Evolutionary conservation across 306 rosid genomes (phyloP).

Genomic region (Rosa rugosa): DNA sequence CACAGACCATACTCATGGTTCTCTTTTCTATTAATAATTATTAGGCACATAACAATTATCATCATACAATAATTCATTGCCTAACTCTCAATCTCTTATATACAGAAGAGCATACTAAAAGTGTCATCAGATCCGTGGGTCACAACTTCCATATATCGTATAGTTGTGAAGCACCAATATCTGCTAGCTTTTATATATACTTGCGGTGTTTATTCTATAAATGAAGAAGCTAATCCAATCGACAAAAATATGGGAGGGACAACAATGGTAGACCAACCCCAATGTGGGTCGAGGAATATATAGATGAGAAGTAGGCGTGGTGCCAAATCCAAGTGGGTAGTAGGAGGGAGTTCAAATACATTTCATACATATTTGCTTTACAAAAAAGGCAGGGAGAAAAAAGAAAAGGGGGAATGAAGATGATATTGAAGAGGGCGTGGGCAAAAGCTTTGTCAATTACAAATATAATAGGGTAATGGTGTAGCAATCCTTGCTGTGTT

Average conservation of each 20-base stretch:
- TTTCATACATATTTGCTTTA: slow-evolving; percentile 34
- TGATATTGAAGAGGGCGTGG: slow-evolving; percentile 7
- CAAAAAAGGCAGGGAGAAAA: slow-evolving; percentile 33
- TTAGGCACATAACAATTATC: slow-evolving; percentile 7
- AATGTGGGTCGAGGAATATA: slow-evolving; percentile 20
- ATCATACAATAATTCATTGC: slow-evolving; percentile 4
- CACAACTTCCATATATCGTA: slow-evolving; percentile 35
- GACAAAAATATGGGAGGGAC: slow-evolving; percentile 29
- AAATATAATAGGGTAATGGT: slow-evolving; percentile 32
- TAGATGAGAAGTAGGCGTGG: slow-evolving; percentile 22
- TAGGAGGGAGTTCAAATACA: slow-evolving; percentile 9
- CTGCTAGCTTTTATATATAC: slow-evolving; percentile 29
- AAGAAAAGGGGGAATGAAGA: slow-evolving; percentile 11
- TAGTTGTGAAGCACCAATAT: slow-evolving; percentile 45
- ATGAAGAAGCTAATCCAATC: slow-evolving; percentile 19
- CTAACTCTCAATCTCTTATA: background rate
- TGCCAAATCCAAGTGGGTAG: slow-evolving; percentile 36
- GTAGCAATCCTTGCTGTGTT: slow-evolving; percentile 50
- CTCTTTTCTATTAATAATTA: background rate
- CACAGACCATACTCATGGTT: background rate
- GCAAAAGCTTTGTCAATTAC: slow-evolving; percentile 19
- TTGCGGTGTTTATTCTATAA: background rate
- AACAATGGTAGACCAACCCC: slow-evolving; percentile 32
- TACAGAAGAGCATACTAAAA: slow-evolving; percentile 9
- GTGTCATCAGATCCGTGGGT: slow-evolving; percentile 28